phyloP scores from a whole-genome alignment of 164 flowering plant species.

The Tetracentron sinense region DNA sequence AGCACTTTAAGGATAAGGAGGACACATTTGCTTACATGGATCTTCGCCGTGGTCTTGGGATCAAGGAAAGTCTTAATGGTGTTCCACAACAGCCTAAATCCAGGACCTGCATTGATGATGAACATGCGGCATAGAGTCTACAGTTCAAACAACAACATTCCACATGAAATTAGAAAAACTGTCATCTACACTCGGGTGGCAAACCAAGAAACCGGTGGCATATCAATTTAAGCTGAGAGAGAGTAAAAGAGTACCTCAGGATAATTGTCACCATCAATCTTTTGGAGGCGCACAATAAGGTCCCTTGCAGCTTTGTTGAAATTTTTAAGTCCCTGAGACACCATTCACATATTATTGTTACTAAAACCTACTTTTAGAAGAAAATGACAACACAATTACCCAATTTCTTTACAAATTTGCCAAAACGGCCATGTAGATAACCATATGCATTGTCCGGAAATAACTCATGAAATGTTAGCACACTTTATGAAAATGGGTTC shows the following conservation, averaged over 20 bases:
- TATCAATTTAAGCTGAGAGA: background rate
- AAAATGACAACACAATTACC: background rate
- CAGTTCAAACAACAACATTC: slow-evolving; percentile 13
- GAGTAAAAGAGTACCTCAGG: slow-evolving; percentile 94
- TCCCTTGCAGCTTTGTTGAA: slow-evolving; percentile 86
- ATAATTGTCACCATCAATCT: slow-evolving; percentile 86
- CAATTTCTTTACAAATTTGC: background rate
- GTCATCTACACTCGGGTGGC: background rate
- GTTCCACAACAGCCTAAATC: slow-evolving; percentile 87
- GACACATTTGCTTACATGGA: slow-evolving; percentile 49
- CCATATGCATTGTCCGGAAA: too few relatives aligned
- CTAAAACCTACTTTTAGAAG: background rate
- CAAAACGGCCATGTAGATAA: background rate
- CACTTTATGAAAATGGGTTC: too few relatives aligned
- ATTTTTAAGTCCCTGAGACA: slow-evolving; percentile 70
- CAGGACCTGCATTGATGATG: slow-evolving; percentile 92
- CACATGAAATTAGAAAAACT: background rate
- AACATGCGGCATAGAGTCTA: slow-evolving; percentile 83
- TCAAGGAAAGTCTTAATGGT: slow-evolving; percentile 84
- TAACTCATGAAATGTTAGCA: too few relatives aligned
- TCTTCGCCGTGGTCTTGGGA: slow-evolving; percentile 81
- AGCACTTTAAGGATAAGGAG: background rate
- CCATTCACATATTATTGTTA: background rate
- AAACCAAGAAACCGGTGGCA: slow-evolving; percentile 5
- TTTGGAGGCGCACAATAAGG: slow-evolving; percentile 70